Conservation (phyloP, 2,329 filamentous ascomycete species). For the Xylariaceae sp. region DNA sequence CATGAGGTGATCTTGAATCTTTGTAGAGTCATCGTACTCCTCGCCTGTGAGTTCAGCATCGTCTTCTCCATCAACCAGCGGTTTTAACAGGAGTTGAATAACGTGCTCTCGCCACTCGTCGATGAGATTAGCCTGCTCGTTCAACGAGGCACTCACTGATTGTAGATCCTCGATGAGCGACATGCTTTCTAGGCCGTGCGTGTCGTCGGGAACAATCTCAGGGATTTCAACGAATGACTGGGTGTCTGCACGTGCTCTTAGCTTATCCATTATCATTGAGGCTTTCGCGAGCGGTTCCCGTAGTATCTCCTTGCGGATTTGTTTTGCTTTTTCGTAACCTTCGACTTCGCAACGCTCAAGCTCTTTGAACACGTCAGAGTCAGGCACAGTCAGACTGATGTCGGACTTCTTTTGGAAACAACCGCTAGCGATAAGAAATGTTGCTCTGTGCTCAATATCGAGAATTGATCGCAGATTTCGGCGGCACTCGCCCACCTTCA, state of each 20-base stretch:
- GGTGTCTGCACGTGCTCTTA: constrained; percentile 51
- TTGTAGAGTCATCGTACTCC: constrained; percentile 85
- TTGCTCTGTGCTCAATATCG: constrained; percentile 76
- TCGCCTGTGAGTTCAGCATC: constrained; percentile 75
- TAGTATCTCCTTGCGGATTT: constrained; percentile 76
- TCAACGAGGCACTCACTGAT: constrained; percentile 63
- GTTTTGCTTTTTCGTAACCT: constrained; percentile 76
- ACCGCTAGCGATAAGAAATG: constrained; percentile 82
- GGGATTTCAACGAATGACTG: constrained; percentile 63
- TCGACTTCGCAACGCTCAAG: constrained; percentile 70
- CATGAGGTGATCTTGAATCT: constrained; percentile 83
- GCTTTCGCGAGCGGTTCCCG: constrained; percentile 54
- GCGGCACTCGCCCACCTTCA: constrained; percentile 55
- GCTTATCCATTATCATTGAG: constrained; percentile 59
- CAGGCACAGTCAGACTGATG: constrained; percentile 58
- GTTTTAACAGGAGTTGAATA: constrained; percentile 66
- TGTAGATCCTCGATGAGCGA: constrained; percentile 64
- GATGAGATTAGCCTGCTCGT: constrained; percentile 68
- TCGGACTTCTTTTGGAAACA: constrained; percentile 81
- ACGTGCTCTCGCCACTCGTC: constrained; percentile 73
- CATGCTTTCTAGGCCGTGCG: constrained; percentile 70
- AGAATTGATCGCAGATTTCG: constrained; percentile 69
- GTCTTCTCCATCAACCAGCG: constrained; percentile 80
- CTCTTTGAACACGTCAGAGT: constrained; percentile 62
- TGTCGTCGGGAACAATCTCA: constrained; percentile 50